These are phyloP conservation scores for Picochlorum costavermella DNA, from an alignment of 139 green algal genomes.

Conservation along the genomic window DNA sequence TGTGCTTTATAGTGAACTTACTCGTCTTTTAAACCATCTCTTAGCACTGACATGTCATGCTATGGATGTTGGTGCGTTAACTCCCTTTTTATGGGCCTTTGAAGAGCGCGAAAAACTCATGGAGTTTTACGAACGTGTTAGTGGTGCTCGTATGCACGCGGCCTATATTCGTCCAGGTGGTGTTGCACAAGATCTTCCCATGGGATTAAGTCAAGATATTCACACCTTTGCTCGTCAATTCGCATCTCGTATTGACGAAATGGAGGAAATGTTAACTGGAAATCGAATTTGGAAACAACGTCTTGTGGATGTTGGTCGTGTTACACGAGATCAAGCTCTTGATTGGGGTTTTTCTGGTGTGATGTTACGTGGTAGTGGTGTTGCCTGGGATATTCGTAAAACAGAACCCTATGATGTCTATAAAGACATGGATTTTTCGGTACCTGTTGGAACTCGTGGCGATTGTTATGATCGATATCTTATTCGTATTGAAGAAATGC, in stretches of 20 bases:
- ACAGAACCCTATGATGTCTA: conserved; percentile 80
- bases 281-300: conserved; percentile 88
- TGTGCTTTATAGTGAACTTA: conserved; percentile 75
- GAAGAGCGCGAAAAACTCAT: conserved; percentile 83
- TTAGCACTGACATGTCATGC: conserved; percentile 56
- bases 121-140: conserved; percentile 80
- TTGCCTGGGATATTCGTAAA: conserved; percentile 74
- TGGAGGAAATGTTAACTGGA: conserved; percentile 77
- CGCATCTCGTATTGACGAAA: conserved; percentile 70
- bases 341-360: conserved; percentile 62
- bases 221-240: conserved; percentile 75
- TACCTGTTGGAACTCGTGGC: conserved; percentile 41
- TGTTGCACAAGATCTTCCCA: conserved; percentile 60
- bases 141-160: conserved; percentile 69
- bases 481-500: conserved; percentile 69
- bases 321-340: conserved; percentile 65
- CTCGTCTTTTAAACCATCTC: conserved; percentile 75
- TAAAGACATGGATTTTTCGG: conserved; percentile 67
- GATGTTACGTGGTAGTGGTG: conserved; percentile 63
- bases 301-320: conserved; percentile 72
- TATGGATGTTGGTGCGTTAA: conserved; percentile 71
- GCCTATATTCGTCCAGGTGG: conserved; percentile 68
- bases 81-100: conserved; percentile 78
- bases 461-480: conserved; percentile 77
- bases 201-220: conserved; percentile 73